Conservation (phyloP, 192 early-diverging fungal species). For the Coemansia sp. region DNA sequence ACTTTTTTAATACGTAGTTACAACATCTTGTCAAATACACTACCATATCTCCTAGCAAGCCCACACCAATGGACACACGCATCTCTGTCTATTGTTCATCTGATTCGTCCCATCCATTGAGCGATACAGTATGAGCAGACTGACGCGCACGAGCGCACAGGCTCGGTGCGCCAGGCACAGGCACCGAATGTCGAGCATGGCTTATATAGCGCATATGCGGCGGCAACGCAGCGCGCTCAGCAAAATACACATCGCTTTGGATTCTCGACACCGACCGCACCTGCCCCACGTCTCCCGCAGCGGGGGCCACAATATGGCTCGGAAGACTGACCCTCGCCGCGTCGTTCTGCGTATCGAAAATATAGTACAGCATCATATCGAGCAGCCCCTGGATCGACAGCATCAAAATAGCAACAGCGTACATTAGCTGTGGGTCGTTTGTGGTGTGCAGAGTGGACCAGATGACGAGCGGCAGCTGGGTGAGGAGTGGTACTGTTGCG, state of each 20-base stretch:
- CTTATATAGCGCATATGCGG: slow-evolving; percentile 2
- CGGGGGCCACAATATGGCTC: too few relatives aligned
- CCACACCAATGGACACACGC: too few relatives aligned
- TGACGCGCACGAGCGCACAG: too few relatives aligned
- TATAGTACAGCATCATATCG: slow-evolving; percentile 48
- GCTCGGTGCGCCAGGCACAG: not conserved
- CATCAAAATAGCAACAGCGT: slow-evolving; percentile 27
- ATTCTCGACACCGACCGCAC: not conserved
- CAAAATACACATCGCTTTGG: not conserved
- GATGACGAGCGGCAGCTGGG: slow-evolving; percentile 42
- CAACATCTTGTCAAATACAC: too few relatives aligned
- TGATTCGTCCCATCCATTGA: slow-evolving; percentile 45
- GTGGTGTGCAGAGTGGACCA: slow-evolving; percentile 42
- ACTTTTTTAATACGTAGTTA: too few relatives aligned
- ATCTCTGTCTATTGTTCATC: slow-evolving; percentile 6
- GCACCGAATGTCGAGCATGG: not conserved
- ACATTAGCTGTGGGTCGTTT: not conserved
- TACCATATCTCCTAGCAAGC: too few relatives aligned
- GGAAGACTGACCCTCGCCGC: slow-evolving; percentile 18
- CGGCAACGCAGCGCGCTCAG: not conserved
- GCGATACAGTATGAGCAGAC: not conserved
- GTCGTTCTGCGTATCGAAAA: slow-evolving; percentile 45
- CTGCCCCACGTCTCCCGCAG: too few relatives aligned
- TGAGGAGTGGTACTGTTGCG: slow-evolving; percentile 40
- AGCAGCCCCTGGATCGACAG: slow-evolving; percentile 39